Percentiles rank a stretch among this genome's conserved stretches.
Conservation (phyloP, 352 stramenopile species). For the Pythium utonaiense region DNA sequence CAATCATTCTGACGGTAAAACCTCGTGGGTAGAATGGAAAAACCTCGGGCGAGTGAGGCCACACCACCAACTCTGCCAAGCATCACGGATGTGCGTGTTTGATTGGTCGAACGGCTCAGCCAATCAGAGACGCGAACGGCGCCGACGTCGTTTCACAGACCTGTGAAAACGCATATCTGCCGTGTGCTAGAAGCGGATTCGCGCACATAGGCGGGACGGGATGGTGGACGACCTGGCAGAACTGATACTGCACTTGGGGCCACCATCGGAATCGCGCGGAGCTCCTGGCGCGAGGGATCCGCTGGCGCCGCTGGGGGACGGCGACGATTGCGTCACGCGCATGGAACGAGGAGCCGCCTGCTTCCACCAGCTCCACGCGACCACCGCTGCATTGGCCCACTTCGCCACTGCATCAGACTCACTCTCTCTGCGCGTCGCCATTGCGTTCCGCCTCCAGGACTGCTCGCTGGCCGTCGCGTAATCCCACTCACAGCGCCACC, state of each 20-base stretch:
- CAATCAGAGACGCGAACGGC: constrained; percentile 20
- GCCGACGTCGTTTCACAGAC: constrained; percentile 29
- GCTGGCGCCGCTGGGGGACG: background rate
- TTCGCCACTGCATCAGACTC: background rate
- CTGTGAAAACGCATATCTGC: constrained; percentile 12
- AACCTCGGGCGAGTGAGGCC: background rate
- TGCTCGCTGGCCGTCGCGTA: background rate
- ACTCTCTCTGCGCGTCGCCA: too few relatives aligned
- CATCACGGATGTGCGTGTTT: constrained; percentile 22
- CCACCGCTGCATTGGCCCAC: constrained; percentile 3
- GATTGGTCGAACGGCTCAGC: constrained; percentile 20
- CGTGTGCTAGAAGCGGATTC: constrained; percentile 21
- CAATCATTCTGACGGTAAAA: constrained; percentile 30
- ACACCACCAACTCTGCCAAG: constrained; percentile 21
- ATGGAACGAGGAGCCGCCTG: background rate
- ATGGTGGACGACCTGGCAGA: constrained; percentile 1
- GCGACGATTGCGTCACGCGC: constrained; percentile 20
- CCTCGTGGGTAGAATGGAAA: background rate
- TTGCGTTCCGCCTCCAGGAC: background rate
- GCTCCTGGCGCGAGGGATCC: constrained; percentile 3
- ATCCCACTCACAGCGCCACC: background rate
- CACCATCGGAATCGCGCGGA: constrained; percentile 23
- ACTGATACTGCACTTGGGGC: background rate
- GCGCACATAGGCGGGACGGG: constrained; percentile 2
- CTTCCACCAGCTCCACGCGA: too few relatives aligned